Evolutionary conservation across 2,329 filamentous ascomycete species (phyloP).

Genomic region (Scortechinia acanthostroma): DNA sequence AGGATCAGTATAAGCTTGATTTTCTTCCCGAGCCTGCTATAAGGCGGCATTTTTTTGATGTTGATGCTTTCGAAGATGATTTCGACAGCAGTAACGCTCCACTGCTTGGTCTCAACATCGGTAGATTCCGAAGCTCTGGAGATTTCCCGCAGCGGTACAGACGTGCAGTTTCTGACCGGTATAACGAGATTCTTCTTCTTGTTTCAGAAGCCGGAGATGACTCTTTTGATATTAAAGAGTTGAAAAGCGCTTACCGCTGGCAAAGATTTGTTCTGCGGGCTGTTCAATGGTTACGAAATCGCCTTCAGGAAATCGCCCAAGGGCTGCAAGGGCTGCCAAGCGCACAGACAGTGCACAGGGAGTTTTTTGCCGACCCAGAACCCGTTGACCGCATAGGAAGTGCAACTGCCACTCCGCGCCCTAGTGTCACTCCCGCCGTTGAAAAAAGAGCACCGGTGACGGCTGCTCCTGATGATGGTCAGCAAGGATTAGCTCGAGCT

Average conservation of each 20-base stretch:
- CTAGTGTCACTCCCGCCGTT: no score
- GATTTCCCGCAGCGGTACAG: background rate
- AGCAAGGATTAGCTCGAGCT: no score
- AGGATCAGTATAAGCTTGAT: constrained; percentile 13
- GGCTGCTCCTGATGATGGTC: no score
- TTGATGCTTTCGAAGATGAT: background rate
- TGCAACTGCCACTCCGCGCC: no score
- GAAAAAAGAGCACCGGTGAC: no score
- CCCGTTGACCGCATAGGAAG: no score
- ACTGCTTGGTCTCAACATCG: background rate
- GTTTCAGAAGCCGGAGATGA: background rate
- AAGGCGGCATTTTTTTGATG: constrained; percentile 27
- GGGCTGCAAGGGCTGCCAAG: background rate
- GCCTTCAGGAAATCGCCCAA: background rate
- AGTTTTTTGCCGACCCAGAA: background rate
- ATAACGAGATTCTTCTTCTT: background rate
- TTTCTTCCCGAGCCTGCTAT: constrained; percentile 30
- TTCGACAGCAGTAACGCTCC: background rate
- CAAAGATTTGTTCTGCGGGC: constrained; percentile 1
- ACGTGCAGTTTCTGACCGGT: background rate
- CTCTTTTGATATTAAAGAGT: no score
- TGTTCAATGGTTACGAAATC: background rate
- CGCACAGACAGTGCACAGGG: background rate
- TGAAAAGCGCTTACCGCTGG: background rate
- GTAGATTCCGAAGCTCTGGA: background rate